These are phyloP conservation scores for Trametopsis cervina DNA, from an alignment of 768 basidiomycete genomes.

Conservation along the genomic window DNA sequence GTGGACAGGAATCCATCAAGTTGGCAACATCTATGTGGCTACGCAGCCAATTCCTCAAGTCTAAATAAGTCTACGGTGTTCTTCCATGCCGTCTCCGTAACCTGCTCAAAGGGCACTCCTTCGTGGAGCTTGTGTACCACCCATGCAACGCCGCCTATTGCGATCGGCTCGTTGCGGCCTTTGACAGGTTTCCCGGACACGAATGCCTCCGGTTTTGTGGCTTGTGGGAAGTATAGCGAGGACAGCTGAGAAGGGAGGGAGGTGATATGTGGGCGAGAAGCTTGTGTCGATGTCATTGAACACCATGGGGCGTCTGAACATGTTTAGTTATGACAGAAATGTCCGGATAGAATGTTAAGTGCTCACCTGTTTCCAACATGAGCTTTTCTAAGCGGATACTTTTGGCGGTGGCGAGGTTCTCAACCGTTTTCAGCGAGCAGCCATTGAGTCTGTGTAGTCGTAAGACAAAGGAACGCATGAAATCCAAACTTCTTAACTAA, in stretches of 20 bases:
- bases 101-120: slow-evolving; percentile 42
- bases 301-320: slow-evolving; percentile 65
- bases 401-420: slow-evolving; percentile 50
- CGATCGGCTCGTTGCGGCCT: slow-evolving; percentile 68
- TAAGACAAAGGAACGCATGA: neutral
- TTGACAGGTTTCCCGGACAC: slow-evolving; percentile 56
- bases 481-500: slow-evolving; percentile 11
- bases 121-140: slow-evolving; percentile 46
- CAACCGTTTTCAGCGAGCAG: slow-evolving; percentile 68
- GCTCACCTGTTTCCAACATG: slow-evolving; percentile 70
- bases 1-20: no score
- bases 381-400: slow-evolving; percentile 52
- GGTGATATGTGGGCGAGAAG: slow-evolving; percentile 44
- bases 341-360: neutral
- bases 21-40: no score
- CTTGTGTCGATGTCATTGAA: slow-evolving; percentile 59
- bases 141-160: slow-evolving; percentile 68
- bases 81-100: slow-evolving; percentile 51
- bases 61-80: slow-evolving; percentile 60
- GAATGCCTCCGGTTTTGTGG: slow-evolving; percentile 53
- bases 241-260: slow-evolving; percentile 40
- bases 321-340: neutral
- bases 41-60: slow-evolving; percentile 38
- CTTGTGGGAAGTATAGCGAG: slow-evolving; percentile 42
- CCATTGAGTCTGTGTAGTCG: slow-evolving; percentile 50